These are phyloP conservation scores for Xylariales sp. DNA, from an alignment of 2,329 filamentous ascomycete genomes.

Conservation along the genomic window DNA sequence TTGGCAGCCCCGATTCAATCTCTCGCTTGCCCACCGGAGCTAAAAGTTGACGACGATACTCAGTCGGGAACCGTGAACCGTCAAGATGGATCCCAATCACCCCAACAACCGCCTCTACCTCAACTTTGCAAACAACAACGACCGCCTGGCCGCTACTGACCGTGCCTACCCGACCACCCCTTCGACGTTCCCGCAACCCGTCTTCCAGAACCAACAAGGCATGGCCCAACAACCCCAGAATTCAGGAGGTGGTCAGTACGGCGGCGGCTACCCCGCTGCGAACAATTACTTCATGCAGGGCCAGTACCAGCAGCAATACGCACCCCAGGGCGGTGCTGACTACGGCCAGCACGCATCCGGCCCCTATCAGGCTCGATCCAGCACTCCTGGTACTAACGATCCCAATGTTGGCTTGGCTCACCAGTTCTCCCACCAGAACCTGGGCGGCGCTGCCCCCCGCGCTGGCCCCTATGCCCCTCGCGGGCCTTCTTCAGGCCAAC, in stretches of 20 bases:
- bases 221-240: constrained; percentile 32
- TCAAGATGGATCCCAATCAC: constrained; percentile 34
- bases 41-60: no score
- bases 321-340: constrained; percentile 15
- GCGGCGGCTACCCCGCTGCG: constrained; percentile 39
- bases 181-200: constrained; percentile 92
- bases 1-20: no score
- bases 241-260: constrained; percentile 36
- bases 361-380: constrained; percentile 48
- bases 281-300: constrained; percentile 60
- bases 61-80: no score
- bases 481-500: constrained; percentile 63
- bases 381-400: constrained; percentile 65
- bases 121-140: constrained; percentile 63
- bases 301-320: constrained; percentile 47
- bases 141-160: constrained; percentile 58
- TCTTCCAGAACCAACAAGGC: constrained; percentile 45
- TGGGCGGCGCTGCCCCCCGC: constrained; percentile 69
- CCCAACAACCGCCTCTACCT: constrained; percentile 60
- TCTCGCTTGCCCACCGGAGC: no score
- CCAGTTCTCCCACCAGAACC: constrained; percentile 95
- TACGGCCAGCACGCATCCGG: constrained; percentile 24
- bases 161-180: constrained; percentile 82
- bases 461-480: constrained; percentile 66
- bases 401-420: constrained; percentile 88